Conservation (phyloP, 768 basidiomycete genomes). For the Suillus fuscotomentosus region DNA sequence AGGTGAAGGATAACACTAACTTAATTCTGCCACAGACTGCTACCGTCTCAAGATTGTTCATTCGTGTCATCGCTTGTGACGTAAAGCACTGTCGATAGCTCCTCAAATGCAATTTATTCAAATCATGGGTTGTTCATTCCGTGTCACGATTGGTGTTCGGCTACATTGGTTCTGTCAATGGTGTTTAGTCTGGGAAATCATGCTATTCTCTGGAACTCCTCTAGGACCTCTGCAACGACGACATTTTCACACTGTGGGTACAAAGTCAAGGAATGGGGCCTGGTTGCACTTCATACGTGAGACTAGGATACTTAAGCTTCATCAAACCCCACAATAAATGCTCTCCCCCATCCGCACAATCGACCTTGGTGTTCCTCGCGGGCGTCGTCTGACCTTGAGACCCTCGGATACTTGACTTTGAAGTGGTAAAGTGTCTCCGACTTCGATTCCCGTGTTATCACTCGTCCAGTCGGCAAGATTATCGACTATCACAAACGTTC, state of each 20-base stretch:
- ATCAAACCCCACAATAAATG: neutral
- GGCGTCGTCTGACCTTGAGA: neutral
- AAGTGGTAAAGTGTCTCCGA: neutral
- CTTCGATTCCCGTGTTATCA: slow-evolving; percentile 1
- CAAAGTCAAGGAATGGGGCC: neutral
- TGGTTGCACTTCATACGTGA: neutral
- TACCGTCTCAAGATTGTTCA: neutral
- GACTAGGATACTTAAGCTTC: neutral
- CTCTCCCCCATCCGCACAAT: neutral
- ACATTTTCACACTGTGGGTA: neutral
- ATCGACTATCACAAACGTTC: neutral
- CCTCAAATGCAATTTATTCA: neutral
- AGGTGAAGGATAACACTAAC: neutral
- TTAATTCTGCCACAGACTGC: neutral
- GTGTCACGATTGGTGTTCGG: too few relatives aligned
- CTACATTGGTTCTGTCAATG: too few relatives aligned
- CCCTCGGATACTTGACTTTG: neutral
- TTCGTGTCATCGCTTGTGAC: neutral
- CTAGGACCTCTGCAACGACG: neutral
- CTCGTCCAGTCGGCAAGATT: neutral
- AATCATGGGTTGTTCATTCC: too few relatives aligned
- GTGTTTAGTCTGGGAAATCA: neutral
- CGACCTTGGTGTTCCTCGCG: neutral
- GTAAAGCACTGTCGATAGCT: neutral
- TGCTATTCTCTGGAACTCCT: neutral